These are phyloP conservation scores for Phlebiopsis flavidoalba DNA, from an alignment of 768 basidiomycete genomes.

Conservation along the genomic window DNA sequence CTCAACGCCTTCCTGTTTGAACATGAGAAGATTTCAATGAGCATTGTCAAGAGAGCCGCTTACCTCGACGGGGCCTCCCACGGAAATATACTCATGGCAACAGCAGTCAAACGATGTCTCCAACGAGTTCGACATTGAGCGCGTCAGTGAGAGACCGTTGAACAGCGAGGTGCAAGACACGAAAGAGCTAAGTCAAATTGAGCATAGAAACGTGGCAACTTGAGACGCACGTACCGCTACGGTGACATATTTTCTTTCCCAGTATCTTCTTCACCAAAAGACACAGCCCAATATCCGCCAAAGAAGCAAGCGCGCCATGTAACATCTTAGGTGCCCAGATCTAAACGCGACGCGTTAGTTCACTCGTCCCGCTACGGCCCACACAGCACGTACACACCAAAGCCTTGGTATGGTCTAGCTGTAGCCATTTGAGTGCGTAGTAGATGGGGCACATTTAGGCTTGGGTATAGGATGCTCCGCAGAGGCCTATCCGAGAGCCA, in stretches of 20 bases:
- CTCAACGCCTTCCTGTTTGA: slow-evolving; percentile 24
- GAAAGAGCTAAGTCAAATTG: slow-evolving; percentile 48
- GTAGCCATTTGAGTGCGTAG: slow-evolving; percentile 53
- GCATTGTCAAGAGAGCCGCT: background rate
- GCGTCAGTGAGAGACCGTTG: slow-evolving; percentile 75
- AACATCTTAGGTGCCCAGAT: slow-evolving; percentile 69
- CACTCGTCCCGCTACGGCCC: background rate
- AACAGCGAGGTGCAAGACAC: slow-evolving; percentile 86
- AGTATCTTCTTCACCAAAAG: slow-evolving; percentile 53
- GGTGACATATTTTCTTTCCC: slow-evolving; percentile 50
- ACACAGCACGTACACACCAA: slow-evolving; percentile 51
- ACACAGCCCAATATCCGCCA: slow-evolving; percentile 73
- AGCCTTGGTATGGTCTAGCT: slow-evolving; percentile 48
- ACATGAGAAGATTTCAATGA: background rate
- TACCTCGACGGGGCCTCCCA: slow-evolving; percentile 33
- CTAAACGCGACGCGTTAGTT: slow-evolving; percentile 32
- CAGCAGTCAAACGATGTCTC: slow-evolving; percentile 81
- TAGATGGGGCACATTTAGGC: slow-evolving; percentile 77
- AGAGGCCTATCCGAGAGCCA: slow-evolving; percentile 72
- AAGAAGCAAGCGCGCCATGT: slow-evolving; percentile 71
- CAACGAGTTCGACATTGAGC: slow-evolving; percentile 89
- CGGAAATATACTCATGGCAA: slow-evolving; percentile 76
- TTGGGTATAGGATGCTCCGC: slow-evolving; percentile 78
- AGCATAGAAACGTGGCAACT: background rate
- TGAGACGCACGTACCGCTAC: slow-evolving; percentile 52